Base-by-base conservation (phyloP, 2,329 filamentous ascomycete species). In the Exophiala bonariae region DNA sequence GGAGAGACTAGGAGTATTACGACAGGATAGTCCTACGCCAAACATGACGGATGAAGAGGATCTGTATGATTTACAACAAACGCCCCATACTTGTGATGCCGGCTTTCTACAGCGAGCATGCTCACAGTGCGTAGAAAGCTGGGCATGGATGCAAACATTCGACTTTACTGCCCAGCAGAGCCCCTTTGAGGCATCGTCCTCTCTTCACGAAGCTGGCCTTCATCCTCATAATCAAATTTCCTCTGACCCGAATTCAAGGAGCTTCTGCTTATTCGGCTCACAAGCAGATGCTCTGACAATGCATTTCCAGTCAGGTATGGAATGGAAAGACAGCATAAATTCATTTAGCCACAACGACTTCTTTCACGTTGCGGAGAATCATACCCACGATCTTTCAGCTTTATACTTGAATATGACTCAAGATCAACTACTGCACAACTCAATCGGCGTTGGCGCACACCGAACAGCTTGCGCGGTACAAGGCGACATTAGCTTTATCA, bases 1-100 rank as follows among this genome's bases (percentile, higher is more conserved):
- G 36, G 78, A 79, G 36, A 70, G 78, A 23, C 69, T 85, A 18
- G 78, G 80, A 32, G 73, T 80, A 2, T 63, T 84, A 28, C 78
- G 82, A 41, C 63, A 73, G 33, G 70, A 68, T 46, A 76, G 79
- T 43, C 70, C 75, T 11, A 57, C 50, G 18, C 58, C 57, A 9
- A 67, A 73, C n/a, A 62, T 70, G 40, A 73, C 75, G 49, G 83
- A 84, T 56, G 80, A 83, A 59, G 81, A 84, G 47, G 76, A 81
- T 61, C 70, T 74, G 48, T 69, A 71, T 30, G 67, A 70, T 22
- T 69, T 83, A 63, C 80, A 83, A 59, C 72, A 77, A 45, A 73
- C 74, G 33, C 61, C 83, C 32, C 70, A 80, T 50, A 73, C 74
- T 22, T 68, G 74, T 33, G 78, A 75, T 13, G 70, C 74, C 19